Evolutionary conservation across 129 eudicot species (phyloP).

Genomic region (Silybum marianum): DNA sequence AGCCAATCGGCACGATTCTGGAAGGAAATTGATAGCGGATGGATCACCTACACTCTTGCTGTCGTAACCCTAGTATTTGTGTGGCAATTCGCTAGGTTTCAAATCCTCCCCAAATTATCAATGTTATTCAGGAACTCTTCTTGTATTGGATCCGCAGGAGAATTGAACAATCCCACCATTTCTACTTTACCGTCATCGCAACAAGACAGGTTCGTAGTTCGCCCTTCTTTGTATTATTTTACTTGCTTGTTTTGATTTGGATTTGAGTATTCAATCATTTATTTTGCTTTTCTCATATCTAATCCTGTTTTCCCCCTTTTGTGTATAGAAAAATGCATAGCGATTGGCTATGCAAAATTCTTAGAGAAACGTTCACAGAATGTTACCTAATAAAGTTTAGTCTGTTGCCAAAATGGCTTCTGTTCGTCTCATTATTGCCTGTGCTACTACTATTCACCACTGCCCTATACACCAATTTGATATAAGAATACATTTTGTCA

Average conservation of each 20-base stretch:
- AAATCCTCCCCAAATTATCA: slow-evolving; percentile 9
- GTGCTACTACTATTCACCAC: too few species aligned
- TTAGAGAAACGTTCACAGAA: neutral
- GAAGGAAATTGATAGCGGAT: slow-evolving; percentile 27
- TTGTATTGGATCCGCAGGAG: neutral
- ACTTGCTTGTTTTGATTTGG: neutral
- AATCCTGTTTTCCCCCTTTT: neutral
- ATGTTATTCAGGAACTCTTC: slow-evolving; percentile 1
- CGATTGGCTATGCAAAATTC: neutral
- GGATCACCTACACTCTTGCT: slow-evolving; percentile 33
- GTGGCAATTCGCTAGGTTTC: slow-evolving; percentile 32
- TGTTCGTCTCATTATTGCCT: neutral
- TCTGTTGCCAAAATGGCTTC: neutral
- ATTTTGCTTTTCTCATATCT: neutral
- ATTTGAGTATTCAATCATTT: neutral
- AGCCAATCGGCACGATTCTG: neutral
- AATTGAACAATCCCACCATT: slow-evolving; percentile 2
- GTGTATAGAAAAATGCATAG: neutral
- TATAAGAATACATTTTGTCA: neutral
- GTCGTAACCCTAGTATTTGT: slow-evolving; percentile 36
- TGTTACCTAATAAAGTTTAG: neutral
- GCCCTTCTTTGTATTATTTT: neutral
- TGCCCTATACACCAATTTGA: neutral
- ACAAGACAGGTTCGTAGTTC: slow-evolving; percentile 25
- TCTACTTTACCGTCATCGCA: neutral